Base-by-base conservation (phyloP, 2,329 filamentous ascomycete species). In the Blumeria hordei region DNA sequence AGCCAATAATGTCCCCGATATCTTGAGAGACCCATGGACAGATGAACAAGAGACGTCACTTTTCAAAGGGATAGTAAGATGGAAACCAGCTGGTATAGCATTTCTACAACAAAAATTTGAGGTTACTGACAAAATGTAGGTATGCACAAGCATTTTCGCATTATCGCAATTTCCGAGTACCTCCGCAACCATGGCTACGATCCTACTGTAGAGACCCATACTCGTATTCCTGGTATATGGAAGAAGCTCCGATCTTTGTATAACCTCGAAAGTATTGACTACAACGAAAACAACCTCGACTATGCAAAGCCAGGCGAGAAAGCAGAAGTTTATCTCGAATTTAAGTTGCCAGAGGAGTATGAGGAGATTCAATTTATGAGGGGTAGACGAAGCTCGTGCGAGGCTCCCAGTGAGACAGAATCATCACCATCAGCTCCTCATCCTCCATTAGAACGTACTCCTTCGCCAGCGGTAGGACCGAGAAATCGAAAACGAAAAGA, bases 1-100 rank as follows among this genome's bases (percentile, higher is more conserved):
- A 33, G 33, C 59, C 50, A 56, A 58, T 64, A 69, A 69, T 57
- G 62, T 67, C n/a, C 65, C 66, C 16, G 70, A 79, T 58, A 64
- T 73, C 3, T 67, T 77, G 52, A 76, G 78, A 56, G 85, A 90
- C 60, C 77, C 81, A 32, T 98, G 92, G 92, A 95, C 88, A 3
- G 88, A 94, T 63, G 90, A 95, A 64, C 92, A 98, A 68, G 83
- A 94, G 60, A 88, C 86, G 0, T 88, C 87, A 43, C 74, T 98
- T 0, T 87, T 94, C 70, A 95, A 95, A 66, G 87, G 81, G 54
- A 83, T 96, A 60, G 88, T 96, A 60, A 77, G 81, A 65, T 94
- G 85, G 83, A 98, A 98, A 66, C 92, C 92, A n/a, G 90, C 90
- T 43, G 90, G 88, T 86, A 65, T n/a, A 2, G 16, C 11, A 8